Base-by-base conservation (phyloP, 257 asterid species). In the Voacanga thouarsii region DNA sequence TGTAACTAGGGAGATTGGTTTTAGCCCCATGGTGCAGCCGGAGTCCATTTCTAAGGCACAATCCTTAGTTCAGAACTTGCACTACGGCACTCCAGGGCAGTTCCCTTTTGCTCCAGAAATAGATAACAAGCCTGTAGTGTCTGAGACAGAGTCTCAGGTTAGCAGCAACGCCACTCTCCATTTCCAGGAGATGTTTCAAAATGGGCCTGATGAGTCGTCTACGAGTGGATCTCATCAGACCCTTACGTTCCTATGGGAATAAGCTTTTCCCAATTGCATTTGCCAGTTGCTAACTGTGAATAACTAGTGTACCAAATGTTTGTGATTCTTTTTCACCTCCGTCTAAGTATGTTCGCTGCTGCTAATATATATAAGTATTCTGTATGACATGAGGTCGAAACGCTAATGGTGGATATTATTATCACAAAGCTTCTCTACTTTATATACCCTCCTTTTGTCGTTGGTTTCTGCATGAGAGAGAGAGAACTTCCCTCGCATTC, bases 171-270 rank as follows among this genome's bases (percentile, higher is more conserved):
- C 89, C 61, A 74, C 91, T 30, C 84, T 87, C 51, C 93, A 86
- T 73, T 90, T 85, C 67, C 91, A 82, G 23, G 89, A 84, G 41
- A 83, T 85, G 86, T 86, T 87, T 74, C 90, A 89, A 50, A 87
- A 84, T 21, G 91, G 80, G 6, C 71, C 82, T 0, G 88, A 88
- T 75, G 93, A 87, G 16, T 83, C 90, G 7, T 88, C 97, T 6
- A 53, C 88, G 1, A 80, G 84, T 53, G 91, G 87, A 44, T 74
- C 94, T 79, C 97, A 92, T 79, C 97, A 91, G 83, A 90, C 93
- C 12, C 90, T 89, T 68, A 83, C 97, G 1, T 94, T 92, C 86
- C 91, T 86, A 85, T 91, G 97, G 97, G 94, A 88, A 89, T 93
- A 89, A 89, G 86, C 28, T 61, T 61, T 68, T 39, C 70, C 21